phyloP scores from a whole-genome alignment of 129 eudicot genomes.

The Helichrysum umbraculigerum region DNA sequence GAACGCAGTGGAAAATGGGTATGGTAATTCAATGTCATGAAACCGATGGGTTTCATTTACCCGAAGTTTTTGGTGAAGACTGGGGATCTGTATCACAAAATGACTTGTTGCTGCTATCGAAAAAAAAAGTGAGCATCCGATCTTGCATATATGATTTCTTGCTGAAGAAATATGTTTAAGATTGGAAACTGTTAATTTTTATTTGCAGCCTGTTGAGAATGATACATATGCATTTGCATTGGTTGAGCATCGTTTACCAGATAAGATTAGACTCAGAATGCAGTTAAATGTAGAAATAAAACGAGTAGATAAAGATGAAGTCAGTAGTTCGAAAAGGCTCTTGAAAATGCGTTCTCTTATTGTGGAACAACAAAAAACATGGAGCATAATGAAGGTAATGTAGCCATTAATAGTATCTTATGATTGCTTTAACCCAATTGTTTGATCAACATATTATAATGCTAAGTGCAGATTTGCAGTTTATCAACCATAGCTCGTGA shows the following conservation, averaged over 20 bases:
- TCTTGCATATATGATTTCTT: background rate
- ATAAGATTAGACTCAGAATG: constrained; percentile 71
- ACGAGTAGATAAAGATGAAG: constrained; percentile 40
- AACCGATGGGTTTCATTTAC: constrained; percentile 70
- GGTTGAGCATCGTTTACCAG: constrained; percentile 78
- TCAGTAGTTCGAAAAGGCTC: constrained; percentile 52
- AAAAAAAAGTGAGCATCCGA: constrained; percentile 49
- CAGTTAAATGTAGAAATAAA: constrained; percentile 63
- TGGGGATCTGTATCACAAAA: constrained; percentile 60
- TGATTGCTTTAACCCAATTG: background rate
- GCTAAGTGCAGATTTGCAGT: constrained; percentile 75
- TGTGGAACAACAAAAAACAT: constrained; percentile 33
- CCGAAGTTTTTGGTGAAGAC: constrained; percentile 52
- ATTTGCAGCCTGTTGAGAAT: constrained; percentile 60
- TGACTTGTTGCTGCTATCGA: constrained; percentile 71
- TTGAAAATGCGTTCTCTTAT: constrained; percentile 55
- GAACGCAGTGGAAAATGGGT: constrained; percentile 49
- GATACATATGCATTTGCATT: constrained; percentile 82
- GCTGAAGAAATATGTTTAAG: constrained; percentile 13
- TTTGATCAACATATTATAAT: constrained; percentile 10
- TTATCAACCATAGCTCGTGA: constrained; percentile 95
- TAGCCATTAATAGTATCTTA: background rate
- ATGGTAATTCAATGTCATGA: constrained; percentile 62
- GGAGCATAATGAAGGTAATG: constrained; percentile 61
- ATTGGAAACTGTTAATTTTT: background rate